phyloP scores from a whole-genome alignment of 106 monocot species.

The Ottelia alismoides region DNA sequence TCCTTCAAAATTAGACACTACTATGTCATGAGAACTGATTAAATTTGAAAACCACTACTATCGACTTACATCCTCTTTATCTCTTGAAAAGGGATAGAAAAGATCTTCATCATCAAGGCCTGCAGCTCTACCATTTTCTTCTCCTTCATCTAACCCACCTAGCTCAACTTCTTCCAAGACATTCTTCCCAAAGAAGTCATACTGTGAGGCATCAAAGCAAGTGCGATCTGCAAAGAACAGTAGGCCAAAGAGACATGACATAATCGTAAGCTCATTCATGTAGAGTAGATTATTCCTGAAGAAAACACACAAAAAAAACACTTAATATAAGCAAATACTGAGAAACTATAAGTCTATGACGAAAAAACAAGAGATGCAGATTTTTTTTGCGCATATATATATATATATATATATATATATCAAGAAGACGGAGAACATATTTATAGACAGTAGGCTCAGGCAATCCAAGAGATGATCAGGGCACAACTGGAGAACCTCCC shows the following conservation, averaged over 20 bases:
- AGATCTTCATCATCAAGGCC: constrained; percentile 22
- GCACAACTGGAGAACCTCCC: too few relatives aligned
- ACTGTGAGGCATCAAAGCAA: constrained; percentile 75
- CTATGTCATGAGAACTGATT: too few relatives aligned
- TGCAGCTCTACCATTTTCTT: constrained; percentile 19
- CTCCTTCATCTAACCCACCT: constrained; percentile 70
- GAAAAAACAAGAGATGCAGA: neutral
- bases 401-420: too few relatives aligned
- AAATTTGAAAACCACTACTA: too few relatives aligned
- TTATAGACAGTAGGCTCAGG: too few relatives aligned
- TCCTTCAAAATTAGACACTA: too few relatives aligned
- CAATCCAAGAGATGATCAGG: too few relatives aligned
- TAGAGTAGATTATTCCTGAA: too few relatives aligned
- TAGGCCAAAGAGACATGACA: neutral
- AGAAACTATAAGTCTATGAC: neutral
- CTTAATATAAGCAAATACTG: neutral
- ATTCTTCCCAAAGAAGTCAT: constrained; percentile 70
- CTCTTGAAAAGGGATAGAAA: constrained; percentile 13
- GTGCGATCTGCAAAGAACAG: constrained; percentile 25
- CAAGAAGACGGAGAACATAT: too few relatives aligned
- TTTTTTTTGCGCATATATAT: neutral
- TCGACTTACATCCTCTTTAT: constrained; percentile 39
- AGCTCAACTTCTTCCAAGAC: constrained; percentile 60
- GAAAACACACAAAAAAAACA: neutral
- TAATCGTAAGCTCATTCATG: too few relatives aligned